These are phyloP conservation scores for Podila verticillata DNA, from an alignment of 192 early-diverging fungal genomes.

Conservation along the genomic window DNA sequence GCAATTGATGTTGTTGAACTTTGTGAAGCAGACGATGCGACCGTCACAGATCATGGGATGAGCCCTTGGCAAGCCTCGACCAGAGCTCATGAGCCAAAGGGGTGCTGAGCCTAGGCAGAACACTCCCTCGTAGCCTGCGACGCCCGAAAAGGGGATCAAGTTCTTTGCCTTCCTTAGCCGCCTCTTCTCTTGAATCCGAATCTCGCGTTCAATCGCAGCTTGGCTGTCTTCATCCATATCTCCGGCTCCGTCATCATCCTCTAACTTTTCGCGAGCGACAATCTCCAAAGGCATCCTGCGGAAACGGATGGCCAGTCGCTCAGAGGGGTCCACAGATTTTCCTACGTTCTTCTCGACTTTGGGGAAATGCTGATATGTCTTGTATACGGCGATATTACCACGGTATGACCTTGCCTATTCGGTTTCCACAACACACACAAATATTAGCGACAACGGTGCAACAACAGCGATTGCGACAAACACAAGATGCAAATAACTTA, in stretches of 20 bases:
- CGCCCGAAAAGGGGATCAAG: slow-evolving; percentile 60
- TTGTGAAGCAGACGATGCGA: slow-evolving; percentile 71
- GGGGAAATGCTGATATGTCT: slow-evolving; percentile 65
- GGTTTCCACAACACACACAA: not conserved
- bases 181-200: slow-evolving; percentile 21
- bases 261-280: slow-evolving; percentile 62
- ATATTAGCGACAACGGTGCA: not conserved
- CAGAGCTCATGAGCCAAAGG: slow-evolving; percentile 76
- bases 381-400: slow-evolving; percentile 79
- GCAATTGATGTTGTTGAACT: slow-evolving; percentile 82
- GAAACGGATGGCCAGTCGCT: slow-evolving; percentile 75
- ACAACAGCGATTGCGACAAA: not conserved
- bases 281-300: slow-evolving; percentile 70
- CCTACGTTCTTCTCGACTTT: slow-evolving; percentile 24
- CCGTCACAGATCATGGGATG: slow-evolving; percentile 81
- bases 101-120: slow-evolving; percentile 78
- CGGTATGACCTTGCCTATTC: slow-evolving; percentile 68
- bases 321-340: slow-evolving; percentile 26
- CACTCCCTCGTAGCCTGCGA: slow-evolving; percentile 74
- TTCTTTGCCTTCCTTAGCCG: slow-evolving; percentile 17
- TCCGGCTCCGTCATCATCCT: slow-evolving; percentile 38
- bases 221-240: slow-evolving; percentile 33
- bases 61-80: slow-evolving; percentile 68
- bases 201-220: slow-evolving; percentile 39
- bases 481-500: slow-evolving; percentile 42